Base-by-base conservation (phyloP, 805 yeast genomes). In the Schwanniomyces vanrijiae region DNA sequence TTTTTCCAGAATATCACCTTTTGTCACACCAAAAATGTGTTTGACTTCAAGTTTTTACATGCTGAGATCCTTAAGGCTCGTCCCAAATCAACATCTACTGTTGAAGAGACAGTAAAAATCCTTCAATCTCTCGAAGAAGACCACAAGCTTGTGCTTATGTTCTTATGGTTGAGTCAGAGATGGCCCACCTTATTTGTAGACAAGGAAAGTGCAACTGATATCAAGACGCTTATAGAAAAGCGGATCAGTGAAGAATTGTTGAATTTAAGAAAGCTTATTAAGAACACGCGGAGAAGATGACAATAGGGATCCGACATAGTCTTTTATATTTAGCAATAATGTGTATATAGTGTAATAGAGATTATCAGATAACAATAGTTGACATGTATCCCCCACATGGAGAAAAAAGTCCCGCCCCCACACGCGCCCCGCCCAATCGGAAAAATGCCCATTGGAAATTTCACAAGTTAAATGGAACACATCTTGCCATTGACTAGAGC, bases 101-200 rank as follows among this genome's bases (percentile, higher is more conserved):
- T 55, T 3, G 60, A 53, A 13, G 48, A 53, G 14, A 58, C 64
- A 2, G 55, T 64, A 16, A 55, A 53, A 19, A 48, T 52, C 4
- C 55, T 68, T 35, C 59, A 59, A 20, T 41, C 61, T 26, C 66
- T 84, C 18, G 97, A 90, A 60, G 75, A 77, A 4, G 68, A 86
- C 48, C 96, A 90, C 66, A 81, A 82, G 53, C 68, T 80, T 39
- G 75, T 88, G 14, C 76, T 83, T 54, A 66, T 88, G 5, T 92
- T 81, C 59, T 70, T 89, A 60, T 92, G 99, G 99, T 72, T 92
- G 51, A 77, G 88, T 45, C 91, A 88, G 62, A 73, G 97, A 58
- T 92, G 86, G 72, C 96, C 97, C 0, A 82, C 85, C 25, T 76
- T 82, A 43, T 88, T 90, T 55, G 79, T 86, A 14, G 96, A 90